phyloP scores from a whole-genome alignment of 768 basidiomycete genomes.

The Tulasnella sp. region DNA sequence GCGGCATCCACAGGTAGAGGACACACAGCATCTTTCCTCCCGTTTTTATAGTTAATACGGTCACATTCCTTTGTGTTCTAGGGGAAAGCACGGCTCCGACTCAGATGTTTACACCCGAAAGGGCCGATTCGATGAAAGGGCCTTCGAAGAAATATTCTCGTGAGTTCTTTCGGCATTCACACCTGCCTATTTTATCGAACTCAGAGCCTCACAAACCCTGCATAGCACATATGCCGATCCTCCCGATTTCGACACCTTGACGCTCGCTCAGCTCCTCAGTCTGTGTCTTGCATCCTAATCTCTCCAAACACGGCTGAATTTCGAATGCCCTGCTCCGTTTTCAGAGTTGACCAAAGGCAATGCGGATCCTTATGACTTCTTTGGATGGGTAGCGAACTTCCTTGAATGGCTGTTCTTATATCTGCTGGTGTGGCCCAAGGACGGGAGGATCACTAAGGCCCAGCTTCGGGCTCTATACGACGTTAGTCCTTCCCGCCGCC shows the following conservation, averaged over 20 bases:
- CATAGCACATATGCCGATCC: slow-evolving; percentile 24
- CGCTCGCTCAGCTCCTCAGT: slow-evolving; percentile 13
- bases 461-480: background rate
- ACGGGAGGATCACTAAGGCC: slow-evolving; percentile 18
- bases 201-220: too few relatives aligned
- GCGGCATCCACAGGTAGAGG: slow-evolving; percentile 15
- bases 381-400: slow-evolving; percentile 17
- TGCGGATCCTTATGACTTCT: slow-evolving; percentile 26
- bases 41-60: too few relatives aligned
- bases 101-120: slow-evolving; percentile 19
- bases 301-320: background rate
- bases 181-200: background rate
- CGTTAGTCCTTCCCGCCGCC: background rate
- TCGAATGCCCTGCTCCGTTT: background rate
- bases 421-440: slow-evolving; percentile 21
- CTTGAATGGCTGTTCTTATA: slow-evolving; percentile 26
- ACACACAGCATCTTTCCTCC: too few relatives aligned
- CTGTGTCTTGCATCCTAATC: background rate
- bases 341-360: slow-evolving; percentile 23
- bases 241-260: slow-evolving; percentile 15
- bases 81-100: slow-evolving; percentile 30
- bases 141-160: slow-evolving; percentile 31
- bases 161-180: background rate
- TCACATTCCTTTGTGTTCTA: background rate
- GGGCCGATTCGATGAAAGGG: slow-evolving; percentile 7